These are phyloP conservation scores for Cladosporium sp. DNA, from an alignment of 2,329 filamentous ascomycete species.

Conservation along the genomic window DNA sequence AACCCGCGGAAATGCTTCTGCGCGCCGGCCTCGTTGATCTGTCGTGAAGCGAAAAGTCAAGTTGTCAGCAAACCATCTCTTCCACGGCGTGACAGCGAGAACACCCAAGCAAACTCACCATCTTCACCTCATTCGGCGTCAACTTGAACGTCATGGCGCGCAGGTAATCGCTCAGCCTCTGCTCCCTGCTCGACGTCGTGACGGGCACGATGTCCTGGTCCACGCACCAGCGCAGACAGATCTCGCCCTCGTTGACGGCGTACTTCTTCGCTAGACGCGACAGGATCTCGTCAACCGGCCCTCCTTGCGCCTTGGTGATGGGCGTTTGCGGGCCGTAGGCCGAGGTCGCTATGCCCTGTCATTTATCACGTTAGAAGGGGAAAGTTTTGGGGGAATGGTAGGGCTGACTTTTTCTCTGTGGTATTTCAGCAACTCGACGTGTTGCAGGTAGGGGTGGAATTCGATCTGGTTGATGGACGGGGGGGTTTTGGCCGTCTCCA, in stretches of 20 bases:
- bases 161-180: conserved; percentile 55
- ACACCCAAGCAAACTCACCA: conserved; percentile 32
- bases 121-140: conserved; percentile 54
- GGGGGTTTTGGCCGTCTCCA: conserved; percentile 50
- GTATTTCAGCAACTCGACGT: conserved; percentile 53
- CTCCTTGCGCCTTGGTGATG: conserved; percentile 50
- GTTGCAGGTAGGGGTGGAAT: conserved; percentile 65
- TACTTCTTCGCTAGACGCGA: conserved; percentile 56
- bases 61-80: conserved; percentile 2
- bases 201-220: conserved; percentile 57
- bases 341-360: conserved; percentile 44
- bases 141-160: conserved; percentile 54
- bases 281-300: conserved; percentile 53
- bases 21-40: conserved; percentile 45
- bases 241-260: conserved; percentile 53
- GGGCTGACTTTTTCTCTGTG: conserved; percentile 35
- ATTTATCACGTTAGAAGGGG: not conserved
- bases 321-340: conserved; percentile 48
- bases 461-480: conserved; percentile 67
- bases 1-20: conserved; percentile 50
- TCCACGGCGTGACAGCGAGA: not conserved
- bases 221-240: conserved; percentile 57
- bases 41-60: not conserved
- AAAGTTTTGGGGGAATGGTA: not conserved
- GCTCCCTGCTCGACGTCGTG: conserved; percentile 59